Evolutionary conservation across 768 basidiomycete species (phyloP), one percentile per base, ranked within the genome.

Genomic region (Gloeopeniophorella convolvens): DNA sequence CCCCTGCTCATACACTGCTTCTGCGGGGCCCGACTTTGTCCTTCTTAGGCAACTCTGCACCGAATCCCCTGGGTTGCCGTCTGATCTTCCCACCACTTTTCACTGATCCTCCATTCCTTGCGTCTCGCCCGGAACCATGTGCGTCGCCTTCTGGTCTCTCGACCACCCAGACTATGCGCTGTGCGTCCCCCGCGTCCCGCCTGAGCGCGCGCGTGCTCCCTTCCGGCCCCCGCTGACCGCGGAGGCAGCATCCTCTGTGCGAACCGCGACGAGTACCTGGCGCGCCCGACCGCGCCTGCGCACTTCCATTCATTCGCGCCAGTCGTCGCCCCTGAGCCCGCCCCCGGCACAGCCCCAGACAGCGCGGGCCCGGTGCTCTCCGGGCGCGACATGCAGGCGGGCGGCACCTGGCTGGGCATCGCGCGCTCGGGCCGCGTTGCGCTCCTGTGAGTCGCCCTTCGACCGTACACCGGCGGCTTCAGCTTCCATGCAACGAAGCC

Each of bases 391-490:
- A 61, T 72, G 18, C 69, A 69, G 41, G 88, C 81, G 3, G 87
- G 87, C 33, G 89, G 89, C 36, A 85, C 88, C 30, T 92, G 89
- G 89, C 75, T 89, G 60, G 89, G 89, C 11, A 66, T 89, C 49
- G 79, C 65, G 62, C 74, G 76, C 52, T 55, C 73, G 51, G 89
- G 89, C 20, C 76, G 75, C 57, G 67, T 89, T 47, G 86, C 85
- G 11, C 63, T 91, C 44, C 62, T 90, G 89, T 89, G 65, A 66
- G 88, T 65, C 40, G 12, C 42, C 50, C 31, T 15, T 26, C 26
- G 15, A 5, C 48, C 18, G 7, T 35, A 6, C n/a, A n/a, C n/a
- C 13, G 9, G 28, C 30, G 10, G 16, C 26, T 33, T 36, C n/a
- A 20, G n/a, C 51, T 42, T 44, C 43, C 43, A 28, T 53, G 32